Evolutionary conservation across 352 stramenopile genomes (phyloP), one percentile per base, ranked within the genome.

Genomic region (Pythium grandisporangium): DNA sequence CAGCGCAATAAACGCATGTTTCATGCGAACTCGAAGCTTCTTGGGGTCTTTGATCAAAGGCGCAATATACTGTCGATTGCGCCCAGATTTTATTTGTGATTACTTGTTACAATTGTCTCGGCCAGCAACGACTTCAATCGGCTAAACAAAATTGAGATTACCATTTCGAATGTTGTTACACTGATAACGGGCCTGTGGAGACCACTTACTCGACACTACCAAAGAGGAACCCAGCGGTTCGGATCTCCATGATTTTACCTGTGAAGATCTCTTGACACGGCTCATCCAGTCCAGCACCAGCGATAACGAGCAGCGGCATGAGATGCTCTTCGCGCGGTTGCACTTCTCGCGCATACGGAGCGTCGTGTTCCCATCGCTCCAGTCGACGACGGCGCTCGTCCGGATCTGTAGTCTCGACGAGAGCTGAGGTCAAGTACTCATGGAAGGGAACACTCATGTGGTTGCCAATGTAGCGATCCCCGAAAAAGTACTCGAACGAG

Each of bases 321-420:
- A 84, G 65, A 45, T 82, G 66, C 24, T 84, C 71, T 0, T 66
- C 37, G 8, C 61, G 55, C 2, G 56, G 66, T 27, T 80, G 68
- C 3, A 61, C 51, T 25, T 68, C 43, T 0, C 47, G 47, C 0
- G 69, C 69, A 6, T 48, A 56, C 6, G 66, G 61, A 12, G 67
- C 68, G 20, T 58, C 7, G 6, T 45, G 45, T 13, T 64, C 45
- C 70, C 70, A 84, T 17, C 53, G 36, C 10, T 71, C 26, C 14
- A 81, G 45, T n/a, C 41, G 26, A 5, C 37, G 41, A 30, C 48
- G 48, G 17, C 41, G 41, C 41, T 39, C n/a, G 21, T 39, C 41
- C 4, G 48, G 27, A 42, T 55, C 48, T 12, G 23, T 44, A 6
- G 27, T 42, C 7, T 27, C n/a, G 13, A 55, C 41, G n/a, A 55